Conservation (phyloP, 441 rosid genomes). For the Bruguiera hainesii region DNA sequence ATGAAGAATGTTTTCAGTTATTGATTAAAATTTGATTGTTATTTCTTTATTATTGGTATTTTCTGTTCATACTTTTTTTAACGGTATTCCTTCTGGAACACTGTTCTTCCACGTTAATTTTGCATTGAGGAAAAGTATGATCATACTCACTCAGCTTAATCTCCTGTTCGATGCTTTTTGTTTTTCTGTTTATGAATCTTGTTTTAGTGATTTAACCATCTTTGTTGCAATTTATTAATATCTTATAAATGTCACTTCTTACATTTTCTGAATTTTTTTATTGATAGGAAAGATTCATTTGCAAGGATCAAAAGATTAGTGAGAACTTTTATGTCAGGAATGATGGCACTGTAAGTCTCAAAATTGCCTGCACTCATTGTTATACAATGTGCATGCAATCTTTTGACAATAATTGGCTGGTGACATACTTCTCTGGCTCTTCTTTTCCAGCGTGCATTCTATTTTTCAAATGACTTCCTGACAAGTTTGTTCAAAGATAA, state of each 20-base stretch:
- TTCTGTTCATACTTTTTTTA: too few relatives aligned
- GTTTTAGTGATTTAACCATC: too few relatives aligned
- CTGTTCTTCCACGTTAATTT: too few relatives aligned
- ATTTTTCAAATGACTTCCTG: conserved; percentile 79
- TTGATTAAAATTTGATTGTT: too few relatives aligned
- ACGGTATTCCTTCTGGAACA: too few relatives aligned
- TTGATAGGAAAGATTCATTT: conserved; percentile 77
- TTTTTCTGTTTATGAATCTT: neutral
- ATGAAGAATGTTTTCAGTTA: too few relatives aligned
- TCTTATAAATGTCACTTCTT: neutral
- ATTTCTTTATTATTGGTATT: too few relatives aligned
- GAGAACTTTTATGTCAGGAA: conserved; percentile 89
- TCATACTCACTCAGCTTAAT: neutral
- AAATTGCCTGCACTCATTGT: neutral
- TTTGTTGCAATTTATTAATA: neutral
- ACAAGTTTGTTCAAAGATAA: conserved; percentile 57
- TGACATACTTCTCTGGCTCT: conserved; percentile 5
- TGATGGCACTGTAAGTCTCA: conserved; percentile 90
- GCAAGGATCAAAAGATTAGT: conserved; percentile 85
- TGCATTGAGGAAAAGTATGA: too few relatives aligned
- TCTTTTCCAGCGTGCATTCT: conserved; percentile 79
- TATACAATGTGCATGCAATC: neutral
- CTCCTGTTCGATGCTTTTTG: neutral
- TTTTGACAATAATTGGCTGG: neutral
- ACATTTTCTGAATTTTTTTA: neutral